Conservation (phyloP, 2,329 filamentous ascomycete genomes). For the Hypomyces perniciosus region DNA sequence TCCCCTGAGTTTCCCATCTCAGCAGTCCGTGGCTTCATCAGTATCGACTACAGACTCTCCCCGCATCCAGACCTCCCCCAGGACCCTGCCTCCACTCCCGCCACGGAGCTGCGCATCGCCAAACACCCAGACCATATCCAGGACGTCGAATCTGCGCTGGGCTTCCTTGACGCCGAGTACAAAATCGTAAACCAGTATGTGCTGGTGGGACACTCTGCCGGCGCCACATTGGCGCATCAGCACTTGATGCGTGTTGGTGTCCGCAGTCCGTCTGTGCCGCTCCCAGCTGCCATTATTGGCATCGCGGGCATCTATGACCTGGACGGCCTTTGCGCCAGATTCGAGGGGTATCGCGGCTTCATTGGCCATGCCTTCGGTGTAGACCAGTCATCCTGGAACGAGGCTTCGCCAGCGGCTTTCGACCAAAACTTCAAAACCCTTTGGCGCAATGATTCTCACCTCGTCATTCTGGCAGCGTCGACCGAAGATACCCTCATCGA, state of each 20-base stretch:
- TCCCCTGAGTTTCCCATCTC: slow-evolving; percentile 19
- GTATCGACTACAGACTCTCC: slow-evolving; percentile 58
- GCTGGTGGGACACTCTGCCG: slow-evolving; percentile 57
- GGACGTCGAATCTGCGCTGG: slow-evolving; percentile 49
- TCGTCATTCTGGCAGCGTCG: slow-evolving; percentile 40
- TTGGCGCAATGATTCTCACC: slow-evolving; percentile 27
- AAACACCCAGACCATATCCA: slow-evolving; percentile 54
- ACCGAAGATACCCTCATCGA: slow-evolving; percentile 46
- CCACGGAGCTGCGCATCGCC: slow-evolving; percentile 35
- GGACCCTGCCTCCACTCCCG: slow-evolving; percentile 21
- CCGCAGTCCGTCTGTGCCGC: slow-evolving; percentile 22
- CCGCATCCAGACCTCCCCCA: slow-evolving; percentile 41
- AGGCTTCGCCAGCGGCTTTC: slow-evolving; percentile 47
- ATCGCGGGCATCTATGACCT: slow-evolving; percentile 64
- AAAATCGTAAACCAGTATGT: slow-evolving; percentile 45
- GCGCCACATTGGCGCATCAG: slow-evolving; percentile 59
- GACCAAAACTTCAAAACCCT: slow-evolving; percentile 34
- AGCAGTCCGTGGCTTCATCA: slow-evolving; percentile 55
- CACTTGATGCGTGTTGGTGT: slow-evolving; percentile 40
- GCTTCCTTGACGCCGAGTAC: slow-evolving; percentile 41
- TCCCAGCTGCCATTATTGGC: slow-evolving; percentile 51
- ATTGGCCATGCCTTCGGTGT: slow-evolving; percentile 55
- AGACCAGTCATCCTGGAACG: slow-evolving; percentile 44
- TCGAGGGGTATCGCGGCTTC: slow-evolving; percentile 51
- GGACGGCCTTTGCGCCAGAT: slow-evolving; percentile 42